Evolutionary conservation across 2,329 filamentous ascomycete genomes (phyloP).

Genomic region (Clonostachys solani): DNA sequence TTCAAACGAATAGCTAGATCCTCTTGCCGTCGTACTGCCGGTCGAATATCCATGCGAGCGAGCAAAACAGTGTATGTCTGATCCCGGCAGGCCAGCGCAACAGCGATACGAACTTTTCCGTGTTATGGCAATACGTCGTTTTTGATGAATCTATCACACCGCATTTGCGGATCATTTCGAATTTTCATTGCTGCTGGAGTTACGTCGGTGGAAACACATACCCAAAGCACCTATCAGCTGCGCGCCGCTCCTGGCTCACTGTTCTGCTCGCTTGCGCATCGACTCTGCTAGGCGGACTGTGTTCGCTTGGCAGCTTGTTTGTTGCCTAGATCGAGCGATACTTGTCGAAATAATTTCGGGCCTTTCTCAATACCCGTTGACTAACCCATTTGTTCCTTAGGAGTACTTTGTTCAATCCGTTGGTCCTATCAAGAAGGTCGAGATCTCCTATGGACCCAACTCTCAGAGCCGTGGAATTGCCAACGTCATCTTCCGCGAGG

Average conservation of each 20-base stretch:
- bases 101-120: background rate
- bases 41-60: slow-evolving; percentile 23
- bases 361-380: slow-evolving; percentile 35
- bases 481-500: slow-evolving; percentile 79
- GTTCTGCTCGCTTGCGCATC: slow-evolving; percentile 5
- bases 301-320: background rate
- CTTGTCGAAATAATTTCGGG: slow-evolving; percentile 20
- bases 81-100: background rate
- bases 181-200: background rate
- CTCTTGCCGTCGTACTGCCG: too few species aligned
- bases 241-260: background rate
- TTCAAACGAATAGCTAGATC: background rate
- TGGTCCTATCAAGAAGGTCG: slow-evolving; percentile 85
- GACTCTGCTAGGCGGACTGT: slow-evolving; percentile 4
- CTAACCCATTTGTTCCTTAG: slow-evolving; percentile 72
- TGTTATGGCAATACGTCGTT: background rate
- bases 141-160: background rate
- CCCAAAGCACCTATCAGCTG: too few species aligned
- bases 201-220: too few species aligned
- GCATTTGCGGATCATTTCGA: background rate
- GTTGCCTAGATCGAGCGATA: slow-evolving; percentile 16
- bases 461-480: slow-evolving; percentile 90
- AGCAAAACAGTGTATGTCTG: slow-evolving; percentile 49
- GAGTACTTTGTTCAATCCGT: slow-evolving; percentile 92
- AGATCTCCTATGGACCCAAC: slow-evolving; percentile 88